These are phyloP conservation scores for Collybia mongolica DNA, from an alignment of 768 basidiomycete species.

Conservation along the genomic window DNA sequence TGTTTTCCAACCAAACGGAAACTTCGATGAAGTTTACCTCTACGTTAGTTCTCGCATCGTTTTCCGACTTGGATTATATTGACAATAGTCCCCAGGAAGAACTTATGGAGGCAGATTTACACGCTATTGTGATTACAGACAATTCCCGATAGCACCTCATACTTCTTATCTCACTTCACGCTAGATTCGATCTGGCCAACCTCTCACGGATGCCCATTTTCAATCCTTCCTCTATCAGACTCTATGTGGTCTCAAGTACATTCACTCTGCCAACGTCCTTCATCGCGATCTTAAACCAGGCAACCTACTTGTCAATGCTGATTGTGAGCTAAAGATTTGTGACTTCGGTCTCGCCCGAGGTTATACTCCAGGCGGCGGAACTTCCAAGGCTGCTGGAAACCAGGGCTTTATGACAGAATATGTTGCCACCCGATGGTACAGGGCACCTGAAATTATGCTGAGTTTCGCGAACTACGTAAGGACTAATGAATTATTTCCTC, in stretches of 20 bases:
- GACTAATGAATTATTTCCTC: slow-evolving; percentile 10
- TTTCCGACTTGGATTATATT: slow-evolving; percentile 1
- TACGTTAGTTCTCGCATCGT: slow-evolving; percentile 52
- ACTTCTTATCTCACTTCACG: not conserved
- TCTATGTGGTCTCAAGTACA: slow-evolving; percentile 96
- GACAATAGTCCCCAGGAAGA: slow-evolving; percentile 67
- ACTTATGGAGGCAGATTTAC: slow-evolving; percentile 99
- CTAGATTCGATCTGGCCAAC: slow-evolving; percentile 84
- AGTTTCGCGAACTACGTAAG: slow-evolving; percentile 93
- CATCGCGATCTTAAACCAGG: slow-evolving; percentile 96
- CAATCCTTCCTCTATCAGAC: slow-evolving; percentile 99
- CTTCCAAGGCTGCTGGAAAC: slow-evolving; percentile 70
- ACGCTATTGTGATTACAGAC: slow-evolving; percentile 77
- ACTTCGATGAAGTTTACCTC: slow-evolving; percentile 96
- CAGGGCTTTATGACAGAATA: slow-evolving; percentile 99
- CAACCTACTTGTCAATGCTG: slow-evolving; percentile 95
- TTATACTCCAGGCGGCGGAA: slow-evolving; percentile 82
- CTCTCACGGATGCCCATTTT: slow-evolving; percentile 88
- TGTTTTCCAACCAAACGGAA: slow-evolving; percentile 86
- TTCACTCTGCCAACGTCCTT: slow-evolving; percentile 96
- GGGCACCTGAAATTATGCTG: slow-evolving; percentile 98
- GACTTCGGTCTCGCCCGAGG: slow-evolving; percentile 97
- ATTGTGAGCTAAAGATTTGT: slow-evolving; percentile 98
- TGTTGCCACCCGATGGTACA: slow-evolving; percentile 98
- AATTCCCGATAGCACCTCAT: not conserved